phyloP scores from a whole-genome alignment of 495 filamentous ascomycete species.

The Cercophora sp. region DNA sequence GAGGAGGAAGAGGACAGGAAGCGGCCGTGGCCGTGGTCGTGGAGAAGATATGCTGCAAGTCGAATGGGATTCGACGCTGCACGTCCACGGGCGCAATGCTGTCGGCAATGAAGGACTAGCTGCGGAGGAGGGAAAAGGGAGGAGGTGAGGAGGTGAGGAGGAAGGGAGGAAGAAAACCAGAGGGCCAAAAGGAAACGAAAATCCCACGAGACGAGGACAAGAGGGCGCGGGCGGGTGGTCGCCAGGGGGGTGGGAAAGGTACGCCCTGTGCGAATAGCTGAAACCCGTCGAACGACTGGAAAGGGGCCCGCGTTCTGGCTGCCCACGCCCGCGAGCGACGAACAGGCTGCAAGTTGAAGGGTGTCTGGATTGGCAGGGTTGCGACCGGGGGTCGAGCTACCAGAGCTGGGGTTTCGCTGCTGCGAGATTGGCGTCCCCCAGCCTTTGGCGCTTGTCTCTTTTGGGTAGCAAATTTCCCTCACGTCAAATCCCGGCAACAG shows the following conservation, averaged over 20 bases:
- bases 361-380: conserved; percentile 14
- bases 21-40: conserved; percentile 5
- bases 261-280: neutral
- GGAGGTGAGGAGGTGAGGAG: conserved; percentile 16
- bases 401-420: conserved; percentile 2
- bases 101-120: too few relatives aligned
- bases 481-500: neutral
- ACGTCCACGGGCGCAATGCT: conserved; percentile 23
- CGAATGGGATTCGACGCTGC: conserved; percentile 20
- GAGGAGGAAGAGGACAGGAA: neutral
- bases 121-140: conserved; percentile 19
- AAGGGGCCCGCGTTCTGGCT: conserved; percentile 17
- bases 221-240: neutral
- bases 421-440: conserved; percentile 12
- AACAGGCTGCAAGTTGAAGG: conserved; percentile 7
- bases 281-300: neutral
- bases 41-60: conserved; percentile 19
- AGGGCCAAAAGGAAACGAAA: conserved; percentile 15
- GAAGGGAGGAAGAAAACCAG: conserved; percentile 11
- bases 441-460: conserved; percentile 17
- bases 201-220: conserved; percentile 4
- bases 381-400: conserved; percentile 13
- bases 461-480: conserved; percentile 26
- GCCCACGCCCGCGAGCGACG: conserved; percentile 7
- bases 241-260: conserved; percentile 4